Conservation (phyloP, 192 early-diverging fungal species). For the Entomortierella chlamydospora region DNA sequence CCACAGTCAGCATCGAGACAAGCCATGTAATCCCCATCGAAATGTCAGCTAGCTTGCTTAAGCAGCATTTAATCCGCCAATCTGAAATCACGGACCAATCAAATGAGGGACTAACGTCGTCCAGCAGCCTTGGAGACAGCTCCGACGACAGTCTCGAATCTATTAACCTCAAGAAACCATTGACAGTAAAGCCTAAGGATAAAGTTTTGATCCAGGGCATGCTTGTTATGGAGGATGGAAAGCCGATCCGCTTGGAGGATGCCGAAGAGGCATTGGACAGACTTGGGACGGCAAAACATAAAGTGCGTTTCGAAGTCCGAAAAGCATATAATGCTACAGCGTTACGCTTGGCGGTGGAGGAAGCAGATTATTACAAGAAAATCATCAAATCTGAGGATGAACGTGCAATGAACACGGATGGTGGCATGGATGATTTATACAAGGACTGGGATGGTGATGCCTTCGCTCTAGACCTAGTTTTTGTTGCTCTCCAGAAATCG, state of each 20-base stretch:
- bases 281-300: conserved; percentile 42
- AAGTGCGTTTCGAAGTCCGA: conserved; percentile 51
- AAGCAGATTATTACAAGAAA: conserved; percentile 18
- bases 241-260: conserved; percentile 53
- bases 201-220: conserved; percentile 58
- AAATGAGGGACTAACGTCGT: conserved; percentile 27
- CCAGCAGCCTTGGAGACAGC: conserved; percentile 32
- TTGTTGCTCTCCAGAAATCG: conserved; percentile 34
- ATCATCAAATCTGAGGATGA: not conserved
- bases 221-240: conserved; percentile 56
- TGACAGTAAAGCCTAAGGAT: conserved; percentile 37
- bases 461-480: conserved; percentile 52
- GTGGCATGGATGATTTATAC: not conserved
- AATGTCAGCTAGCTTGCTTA: conserved; percentile 59
- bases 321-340: conserved; percentile 52
- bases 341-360: conserved; percentile 29
- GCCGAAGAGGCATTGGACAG: conserved; percentile 44
- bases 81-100: conserved; percentile 10
- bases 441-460: conserved; percentile 39
- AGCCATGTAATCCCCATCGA: conserved; percentile 73
- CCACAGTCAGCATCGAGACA: conserved; percentile 75
- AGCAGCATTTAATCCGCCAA: conserved; percentile 53
- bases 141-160: conserved; percentile 19
- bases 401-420: conserved; percentile 11
- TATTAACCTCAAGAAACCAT: conserved; percentile 5